Evolutionary conservation across 306 rosid genomes (phyloP).

Genomic region (Fragaria ananassa): DNA sequence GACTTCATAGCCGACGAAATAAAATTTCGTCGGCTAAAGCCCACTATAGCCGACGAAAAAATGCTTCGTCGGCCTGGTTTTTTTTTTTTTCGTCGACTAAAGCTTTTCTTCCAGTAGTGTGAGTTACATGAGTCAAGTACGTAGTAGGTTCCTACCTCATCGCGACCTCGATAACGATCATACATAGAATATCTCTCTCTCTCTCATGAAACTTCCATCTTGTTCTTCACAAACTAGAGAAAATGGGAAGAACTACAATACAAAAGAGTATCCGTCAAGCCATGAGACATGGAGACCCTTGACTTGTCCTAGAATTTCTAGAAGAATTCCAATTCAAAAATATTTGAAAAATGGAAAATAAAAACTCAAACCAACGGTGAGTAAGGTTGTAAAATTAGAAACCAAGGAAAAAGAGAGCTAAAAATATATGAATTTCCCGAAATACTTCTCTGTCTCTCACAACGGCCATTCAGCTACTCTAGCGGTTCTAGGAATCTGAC

Average conservation of each 20-base stretch:
- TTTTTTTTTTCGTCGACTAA: too few relatives aligned
- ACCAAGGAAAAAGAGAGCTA: background rate
- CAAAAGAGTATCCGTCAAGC: background rate
- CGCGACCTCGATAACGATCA: too few relatives aligned
- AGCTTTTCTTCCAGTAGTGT: too few relatives aligned
- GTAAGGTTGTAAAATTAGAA: background rate
- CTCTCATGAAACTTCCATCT: too few relatives aligned
- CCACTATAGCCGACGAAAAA: too few relatives aligned
- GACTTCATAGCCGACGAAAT: too few relatives aligned
- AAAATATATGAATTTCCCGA: too few relatives aligned
- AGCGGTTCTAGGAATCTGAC: background rate
- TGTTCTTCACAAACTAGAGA: background rate
- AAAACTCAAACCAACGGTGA: background rate
- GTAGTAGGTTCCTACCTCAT: too few relatives aligned
- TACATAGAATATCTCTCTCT: too few relatives aligned
- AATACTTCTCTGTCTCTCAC: background rate
- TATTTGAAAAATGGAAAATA: background rate
- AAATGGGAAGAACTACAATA: background rate
- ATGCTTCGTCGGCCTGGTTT: too few relatives aligned
- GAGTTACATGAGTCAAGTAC: too few relatives aligned
- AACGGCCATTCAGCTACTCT: slow-evolving; percentile 8
- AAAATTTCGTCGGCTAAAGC: too few relatives aligned
- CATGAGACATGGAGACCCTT: background rate
- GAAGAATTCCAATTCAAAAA: background rate
- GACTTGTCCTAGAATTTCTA: slow-evolving; percentile 1